Base-by-base conservation (phyloP, 257 asterid species). In the Paulownia fortunei region DNA sequence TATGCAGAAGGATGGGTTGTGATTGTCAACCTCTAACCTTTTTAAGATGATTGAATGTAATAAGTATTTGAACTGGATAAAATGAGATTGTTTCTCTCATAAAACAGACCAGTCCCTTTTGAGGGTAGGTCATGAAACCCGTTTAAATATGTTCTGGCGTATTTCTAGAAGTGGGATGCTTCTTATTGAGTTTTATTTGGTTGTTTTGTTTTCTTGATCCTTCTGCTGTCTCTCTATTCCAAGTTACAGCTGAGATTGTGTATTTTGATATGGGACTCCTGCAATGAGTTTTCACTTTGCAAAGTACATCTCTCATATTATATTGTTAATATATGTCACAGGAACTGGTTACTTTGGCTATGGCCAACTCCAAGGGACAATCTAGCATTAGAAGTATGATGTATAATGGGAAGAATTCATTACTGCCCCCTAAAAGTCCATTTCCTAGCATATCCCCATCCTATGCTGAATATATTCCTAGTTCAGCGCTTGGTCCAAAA, bases 361-460 rank as follows among this genome's bases (percentile, higher is more conserved):
- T 93, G 97, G 91, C 85, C 18, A 93, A 88, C 84, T 87, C 96
- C 49, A 94, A 92, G 87, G 98, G 93, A 72, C 87, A 94, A 51
- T 87, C 96, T 74, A 90, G 85, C 84, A 69, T 84, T 65, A 83
- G 94, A 89, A 93, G 83, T 76, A 82, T 85, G 90, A 83, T 87
- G 89, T 84, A 88, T 83, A 84, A 78, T 58, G 92, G 97, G 77
- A 93, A 88, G 82, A 81, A 82, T 75, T 82, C 97, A 8, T 82
- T 92, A 61, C 91, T 96, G 76, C 99, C 99, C 56, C 99, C 99
- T 68, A 96, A 93, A 86, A 86, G 88, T 83, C 99, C 98, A 59
- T 92, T 88, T 80, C 97, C 97, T 32, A 84, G 92, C 81, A 74
- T 88, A 60, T 74, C 92, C 72, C 94, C 97, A 19, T 82, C 96